Conservation (phyloP, 371 early-diverging fungal species). For the Lichtheimia corymbifera region DNA sequence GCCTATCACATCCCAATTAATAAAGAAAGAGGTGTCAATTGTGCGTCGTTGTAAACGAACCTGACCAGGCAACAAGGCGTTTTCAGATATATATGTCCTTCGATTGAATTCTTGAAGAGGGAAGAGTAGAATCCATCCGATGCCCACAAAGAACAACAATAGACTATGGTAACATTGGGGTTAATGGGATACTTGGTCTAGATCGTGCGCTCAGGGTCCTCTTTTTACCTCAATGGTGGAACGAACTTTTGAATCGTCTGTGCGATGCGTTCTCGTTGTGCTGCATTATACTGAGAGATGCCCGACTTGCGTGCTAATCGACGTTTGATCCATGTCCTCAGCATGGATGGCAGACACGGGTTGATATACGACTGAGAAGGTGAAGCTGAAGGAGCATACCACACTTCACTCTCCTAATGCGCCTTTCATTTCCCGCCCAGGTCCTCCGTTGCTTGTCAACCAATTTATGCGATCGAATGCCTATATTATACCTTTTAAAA, state of each 20-base stretch:
- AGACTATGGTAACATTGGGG: slow-evolving; percentile 23
- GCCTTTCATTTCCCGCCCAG: too few relatives aligned
- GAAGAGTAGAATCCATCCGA: slow-evolving; percentile 51
- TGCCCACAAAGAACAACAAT: slow-evolving; percentile 49
- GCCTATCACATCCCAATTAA: slow-evolving; percentile 39
- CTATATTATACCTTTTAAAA: too few relatives aligned
- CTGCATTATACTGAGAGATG: slow-evolving; percentile 1
- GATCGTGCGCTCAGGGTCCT: too few relatives aligned
- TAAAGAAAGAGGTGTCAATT: background rate
- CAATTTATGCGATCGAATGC: too few relatives aligned
- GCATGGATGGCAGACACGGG: slow-evolving; percentile 9
- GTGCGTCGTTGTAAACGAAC: slow-evolving; percentile 29
- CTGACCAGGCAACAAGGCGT: slow-evolving; percentile 79
- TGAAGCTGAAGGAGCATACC: too few relatives aligned
- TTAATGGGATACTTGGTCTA: background rate
- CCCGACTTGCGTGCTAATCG: slow-evolving; percentile 4
- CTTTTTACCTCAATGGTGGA: slow-evolving; percentile 25
- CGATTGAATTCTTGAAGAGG: slow-evolving; percentile 59
- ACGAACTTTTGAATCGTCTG: slow-evolving; percentile 15
- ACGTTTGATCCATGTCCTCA: slow-evolving; percentile 16
- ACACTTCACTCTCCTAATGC: too few relatives aligned
- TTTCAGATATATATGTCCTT: slow-evolving; percentile 75
- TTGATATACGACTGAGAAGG: too few relatives aligned
- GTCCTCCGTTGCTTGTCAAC: too few relatives aligned
- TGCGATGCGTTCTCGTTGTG: slow-evolving; percentile 19